These are phyloP conservation scores for Backusella parvicylindrica DNA, from an alignment of 192 early-diverging fungal species.

Conservation along the genomic window DNA sequence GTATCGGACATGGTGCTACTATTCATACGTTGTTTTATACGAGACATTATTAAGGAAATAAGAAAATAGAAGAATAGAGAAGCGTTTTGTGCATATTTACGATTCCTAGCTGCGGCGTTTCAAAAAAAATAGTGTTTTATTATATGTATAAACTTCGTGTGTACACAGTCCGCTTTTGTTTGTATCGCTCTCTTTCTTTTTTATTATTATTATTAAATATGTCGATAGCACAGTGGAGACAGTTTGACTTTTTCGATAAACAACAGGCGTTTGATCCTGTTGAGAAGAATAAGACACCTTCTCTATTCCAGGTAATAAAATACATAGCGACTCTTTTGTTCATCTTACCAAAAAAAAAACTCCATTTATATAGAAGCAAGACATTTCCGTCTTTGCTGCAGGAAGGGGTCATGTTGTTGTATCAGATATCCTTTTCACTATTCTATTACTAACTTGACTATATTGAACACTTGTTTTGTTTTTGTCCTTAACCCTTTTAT, in stretches of 20 bases:
- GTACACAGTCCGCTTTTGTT: neutral
- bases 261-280: slow-evolving; percentile 56
- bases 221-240: slow-evolving; percentile 56
- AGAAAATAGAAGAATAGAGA: neutral
- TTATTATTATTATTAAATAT: slow-evolving; percentile 9
- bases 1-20: neutral
- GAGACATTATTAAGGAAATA: neutral
- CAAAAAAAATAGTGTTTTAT: neutral
- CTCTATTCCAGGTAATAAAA: slow-evolving; percentile 52
- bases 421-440: slow-evolving; percentile 13
- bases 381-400: slow-evolving; percentile 10
- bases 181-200: neutral
- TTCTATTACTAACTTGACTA: neutral
- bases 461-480: neutral
- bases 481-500: slow-evolving; percentile 14
- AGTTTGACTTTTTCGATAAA: slow-evolving; percentile 74
- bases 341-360: neutral
- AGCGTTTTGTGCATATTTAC: neutral
- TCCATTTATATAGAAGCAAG: slow-evolving; percentile 1
- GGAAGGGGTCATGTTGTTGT: slow-evolving; percentile 7
- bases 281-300: slow-evolving; percentile 48
- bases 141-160: neutral
- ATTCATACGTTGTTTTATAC: neutral
- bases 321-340: too few relatives aligned
- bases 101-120: neutral